A percentile compares a stretch with the other conserved stretches of the same genome.
Conservation (phyloP, 179 eudicot species). For the Carnegiea gigantea region DNA sequence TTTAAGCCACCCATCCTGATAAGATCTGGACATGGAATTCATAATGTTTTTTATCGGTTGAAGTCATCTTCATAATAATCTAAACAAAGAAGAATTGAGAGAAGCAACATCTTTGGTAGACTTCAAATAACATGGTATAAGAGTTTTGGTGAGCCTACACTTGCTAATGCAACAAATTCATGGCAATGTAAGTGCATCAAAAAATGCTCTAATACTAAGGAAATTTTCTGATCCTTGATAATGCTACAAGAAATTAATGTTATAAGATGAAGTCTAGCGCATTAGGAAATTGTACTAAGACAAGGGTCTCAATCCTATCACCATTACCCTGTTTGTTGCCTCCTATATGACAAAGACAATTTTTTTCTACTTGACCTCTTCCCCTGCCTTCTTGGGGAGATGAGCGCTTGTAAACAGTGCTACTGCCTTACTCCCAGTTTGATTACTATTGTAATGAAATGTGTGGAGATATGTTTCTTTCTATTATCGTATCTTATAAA, state of each 20-base stretch:
- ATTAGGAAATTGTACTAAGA: too few relatives aligned
- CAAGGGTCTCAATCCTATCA: too few relatives aligned
- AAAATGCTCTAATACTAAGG: too few relatives aligned
- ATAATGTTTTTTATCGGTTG: constrained; percentile 79
- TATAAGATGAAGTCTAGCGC: too few relatives aligned
- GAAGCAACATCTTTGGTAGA: constrained; percentile 89
- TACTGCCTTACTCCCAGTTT: neutral
- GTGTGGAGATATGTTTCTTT: constrained; percentile 1
- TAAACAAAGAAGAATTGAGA: constrained; percentile 56
- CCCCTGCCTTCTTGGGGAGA: too few relatives aligned
- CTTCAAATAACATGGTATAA: constrained; percentile 99
- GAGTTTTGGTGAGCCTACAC: constrained; percentile 97
- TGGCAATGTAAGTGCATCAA: constrained; percentile 70
- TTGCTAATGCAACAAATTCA: constrained; percentile 95
- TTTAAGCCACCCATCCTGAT: constrained; percentile 78
- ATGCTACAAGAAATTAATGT: too few relatives aligned
- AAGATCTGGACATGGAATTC: constrained; percentile 88
- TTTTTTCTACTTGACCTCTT: too few relatives aligned
- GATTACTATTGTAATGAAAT: neutral
- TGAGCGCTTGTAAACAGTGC: too few relatives aligned
- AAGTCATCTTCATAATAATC: constrained; percentile 57
- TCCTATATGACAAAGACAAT: too few relatives aligned
- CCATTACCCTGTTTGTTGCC: too few relatives aligned
- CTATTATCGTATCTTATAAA: constrained; percentile 20
- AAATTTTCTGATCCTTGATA: too few relatives aligned